Percentiles rank a stretch among this genome's conserved stretches.
Evolutionary conservation across 495 filamentous ascomycete species (phyloP).

Genomic region (Sphaerosporella brunnea): DNA sequence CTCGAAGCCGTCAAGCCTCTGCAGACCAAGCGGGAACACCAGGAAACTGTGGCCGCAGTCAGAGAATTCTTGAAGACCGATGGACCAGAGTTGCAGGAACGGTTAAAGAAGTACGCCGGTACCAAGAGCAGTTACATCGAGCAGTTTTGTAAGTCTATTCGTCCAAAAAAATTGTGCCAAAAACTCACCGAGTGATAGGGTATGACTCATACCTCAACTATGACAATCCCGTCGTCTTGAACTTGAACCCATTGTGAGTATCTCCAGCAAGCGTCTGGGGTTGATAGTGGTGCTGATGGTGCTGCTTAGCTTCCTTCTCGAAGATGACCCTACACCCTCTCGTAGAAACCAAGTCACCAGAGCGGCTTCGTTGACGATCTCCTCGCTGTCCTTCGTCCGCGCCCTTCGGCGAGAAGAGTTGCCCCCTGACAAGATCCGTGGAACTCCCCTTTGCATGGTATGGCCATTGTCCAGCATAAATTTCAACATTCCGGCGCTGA

Average conservation of each 20-base stretch:
- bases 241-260: constrained; percentile 69
- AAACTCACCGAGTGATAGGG: constrained; percentile 40
- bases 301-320: constrained; percentile 51
- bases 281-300: constrained; percentile 7
- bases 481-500: constrained; percentile 7
- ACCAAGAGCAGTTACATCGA: constrained; percentile 94
- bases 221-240: constrained; percentile 93
- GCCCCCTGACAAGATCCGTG: constrained; percentile 69
- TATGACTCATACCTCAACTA: constrained; percentile 98
- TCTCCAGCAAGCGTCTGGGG: not conserved
- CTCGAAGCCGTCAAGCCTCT: constrained; percentile 63
- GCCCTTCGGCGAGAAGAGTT: constrained; percentile 87
- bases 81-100: constrained; percentile 71
- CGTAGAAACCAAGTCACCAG: constrained; percentile 91
- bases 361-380: constrained; percentile 79
- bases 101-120: constrained; percentile 79
- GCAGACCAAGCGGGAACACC: constrained; percentile 63
- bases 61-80: constrained; percentile 71
- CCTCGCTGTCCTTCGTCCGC: constrained; percentile 78
- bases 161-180: too few relatives aligned
- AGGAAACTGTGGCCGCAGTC: constrained; percentile 63
- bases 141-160: constrained; percentile 74
- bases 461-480: not conserved
- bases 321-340: constrained; percentile 92
- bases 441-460: constrained; percentile 71